phyloP scores from a whole-genome alignment of 768 basidiomycete species.

The Phaeotremella fagi region DNA sequence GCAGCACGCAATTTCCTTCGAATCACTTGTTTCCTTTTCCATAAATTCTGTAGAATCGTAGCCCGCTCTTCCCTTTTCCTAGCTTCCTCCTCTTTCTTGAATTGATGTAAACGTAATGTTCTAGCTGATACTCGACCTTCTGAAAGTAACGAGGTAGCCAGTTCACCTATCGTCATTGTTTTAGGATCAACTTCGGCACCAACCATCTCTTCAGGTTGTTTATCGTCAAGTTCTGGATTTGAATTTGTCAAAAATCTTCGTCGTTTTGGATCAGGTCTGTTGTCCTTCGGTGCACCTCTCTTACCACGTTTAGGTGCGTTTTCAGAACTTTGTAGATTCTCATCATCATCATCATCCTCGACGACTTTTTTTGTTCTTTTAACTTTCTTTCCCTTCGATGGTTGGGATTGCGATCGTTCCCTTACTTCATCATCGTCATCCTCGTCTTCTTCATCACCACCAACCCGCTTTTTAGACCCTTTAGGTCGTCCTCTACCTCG shows the following conservation, averaged over 20 bases:
- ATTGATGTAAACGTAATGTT: conserved; percentile 13
- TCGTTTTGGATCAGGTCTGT: background rate
- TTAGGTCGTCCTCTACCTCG: background rate
- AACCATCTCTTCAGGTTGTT: conserved; percentile 14
- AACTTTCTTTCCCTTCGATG: background rate
- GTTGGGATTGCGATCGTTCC: background rate
- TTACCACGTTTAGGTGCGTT: background rate
- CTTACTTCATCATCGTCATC: background rate
- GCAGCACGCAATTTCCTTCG: conserved; percentile 15
- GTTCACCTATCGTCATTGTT: conserved; percentile 19
- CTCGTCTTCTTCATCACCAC: background rate
- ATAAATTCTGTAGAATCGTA: conserved; percentile 3
- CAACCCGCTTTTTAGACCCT: background rate
- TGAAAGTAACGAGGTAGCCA: conserved; percentile 9
- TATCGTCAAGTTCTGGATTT: conserved; percentile 2
- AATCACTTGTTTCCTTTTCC: conserved; percentile 10
- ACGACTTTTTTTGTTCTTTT: background rate
- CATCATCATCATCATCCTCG: background rate
- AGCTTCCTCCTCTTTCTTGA: conserved; percentile 1
- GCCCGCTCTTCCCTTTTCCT: conserved; percentile 8
- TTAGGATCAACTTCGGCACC: conserved; percentile 14
- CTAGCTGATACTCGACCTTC: conserved; percentile 15
- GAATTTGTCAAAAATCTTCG: background rate
- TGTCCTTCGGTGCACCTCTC: background rate
- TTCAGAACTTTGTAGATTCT: background rate